Evolutionary conservation across 2,329 filamentous ascomycete genomes (phyloP), one percentile per base, ranked within the genome.

Genomic region (Penicillium sp.): DNA sequence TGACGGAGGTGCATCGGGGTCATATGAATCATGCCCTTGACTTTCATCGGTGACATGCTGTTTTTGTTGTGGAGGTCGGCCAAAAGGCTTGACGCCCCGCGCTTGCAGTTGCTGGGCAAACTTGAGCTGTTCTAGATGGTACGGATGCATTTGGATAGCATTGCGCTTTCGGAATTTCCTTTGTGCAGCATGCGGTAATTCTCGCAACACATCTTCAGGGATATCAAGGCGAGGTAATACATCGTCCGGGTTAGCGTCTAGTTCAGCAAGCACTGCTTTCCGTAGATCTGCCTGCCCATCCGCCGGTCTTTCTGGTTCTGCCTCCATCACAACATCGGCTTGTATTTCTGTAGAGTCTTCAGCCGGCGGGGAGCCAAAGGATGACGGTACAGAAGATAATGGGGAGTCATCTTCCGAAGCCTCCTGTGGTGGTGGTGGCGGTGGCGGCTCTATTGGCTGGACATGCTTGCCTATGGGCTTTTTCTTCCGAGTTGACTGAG

Each of bases 111-210:
- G 70, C 33, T 61, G 69, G 42, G 71, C 68, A 58, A 80, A 80
- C 52, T 72, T 73, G 8, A 76, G 76, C 56, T 74, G 68, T 58
- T 81, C 78, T 16, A 79, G 61, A 0, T 74, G 63, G 54, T 80
- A 81, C 2, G 78, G 78, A 58, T 80, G 76, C 28, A 79, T 57
- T 52, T 81, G 78, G 46, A 79, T 79, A 8, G 76, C 73, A 60
- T 78, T 78, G 37, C 78, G 73, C 53, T 77, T 69, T 49, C 78
- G 70, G 22, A 80, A 64, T 4, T 65, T 66, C 53, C 74, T 69
- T 55, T 69, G 66, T n/a, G 53, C 46, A 16, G 67, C 67, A 31
- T 63, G 66, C 28, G 60, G 55, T 31, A 67, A 26, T 53, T 71
- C 63, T 26, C 50, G 61, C 43, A 70, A 28, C 17, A 71, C 48